Base-by-base conservation (phyloP, 2,329 filamentous ascomycete genomes). In the Fusarium longipes region DNA sequence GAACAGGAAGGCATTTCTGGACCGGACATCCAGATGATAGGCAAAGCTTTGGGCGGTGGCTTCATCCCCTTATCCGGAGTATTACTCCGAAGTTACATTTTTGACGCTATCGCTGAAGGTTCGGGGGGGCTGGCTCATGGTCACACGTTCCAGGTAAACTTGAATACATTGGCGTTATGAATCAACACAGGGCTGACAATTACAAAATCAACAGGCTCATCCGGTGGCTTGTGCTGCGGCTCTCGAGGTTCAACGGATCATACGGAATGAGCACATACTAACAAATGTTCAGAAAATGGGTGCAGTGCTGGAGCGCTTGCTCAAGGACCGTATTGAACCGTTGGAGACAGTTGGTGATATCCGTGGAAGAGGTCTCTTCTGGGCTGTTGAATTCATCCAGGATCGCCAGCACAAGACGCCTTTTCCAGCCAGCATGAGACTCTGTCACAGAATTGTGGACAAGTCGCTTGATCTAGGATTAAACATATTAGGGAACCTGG, bases 1-100 rank as follows among this genome's bases (percentile, higher is more conserved):
- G 57, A 70, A 38, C 68, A 70, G 24, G 67, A 67, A n/a, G 52
- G 24, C 5, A 66, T 70, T 5, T 62, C 59, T 4, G 67, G 56
- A 1, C 65, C 67, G 2, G 68, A 70, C 22, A 62, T 70, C 18
- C 65, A 68, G 39, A 65, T 40, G 10, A 57, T 70, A 18, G 68
- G 67, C 10, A 68, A 68, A 44, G 57, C 57, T 7, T 25, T 70
- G 6, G 65, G 64, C 1, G 65, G 60, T 8, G 68, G 65, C 8
- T 70, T 68, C 20, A 50, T 63, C 5, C 64, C 61, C 3, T 30
- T 70, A 5, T 70, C 64, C 2, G 52, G 32, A 5, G 59, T 70
- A 7, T 25, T 70, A 6, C 49, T 57, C 20, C 17, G 27, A 4
- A 33, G 27, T 3, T 57, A 35, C 33, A 40, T 40, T 10, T 40